Base-by-base conservation (phyloP, 805 yeast species). In the Scheffersomyces spartinae region DNA sequence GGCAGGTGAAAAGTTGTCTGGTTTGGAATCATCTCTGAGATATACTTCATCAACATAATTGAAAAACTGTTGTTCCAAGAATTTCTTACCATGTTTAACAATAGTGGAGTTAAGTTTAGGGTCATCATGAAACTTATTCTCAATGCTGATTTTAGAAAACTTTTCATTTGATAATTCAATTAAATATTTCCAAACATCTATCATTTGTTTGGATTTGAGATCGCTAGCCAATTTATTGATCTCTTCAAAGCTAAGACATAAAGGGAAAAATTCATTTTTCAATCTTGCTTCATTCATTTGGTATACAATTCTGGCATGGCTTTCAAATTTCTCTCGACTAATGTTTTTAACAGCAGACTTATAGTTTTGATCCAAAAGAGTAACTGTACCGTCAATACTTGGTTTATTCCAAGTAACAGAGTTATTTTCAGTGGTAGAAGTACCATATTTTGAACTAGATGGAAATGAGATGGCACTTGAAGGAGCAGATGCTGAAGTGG, bases 1-100 rank as follows among this genome's bases (percentile, higher is more conserved):
- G 9, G 62, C 43, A 10, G 93, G 83, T 13, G 71, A 58, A 33
- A 30, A 52, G 29, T 42, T 42, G 26, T 25, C 26, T 3, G 44
- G 34, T 23, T 51, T 51, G 15, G 47, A 43, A 27, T 47, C 50
- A 23, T 86, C 93, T 40, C 68, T 64, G 33, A 64, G 45, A 51
- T 73, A 73, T 35, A 81, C 53, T 23, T 67, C 71, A 39, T 81
- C 83, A 33, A 85, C 70, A 46, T 76, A 73, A 22, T 70, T 76
- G 41, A 70, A 68, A 51, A 85, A 88, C 49, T 88, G 96, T 7
- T 50, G 46, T 45, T 91, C 93, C 34, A 88, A 59, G 39, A 68
- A 76, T 8, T 47, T 37, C 38, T 68, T 70, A 9, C 91, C 67
- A 31, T 69, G 74, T 9, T 47, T 38, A 3, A 72, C 67, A 20